Evolutionary conservation across 768 basidiomycete species (phyloP).

Genomic region (Leccinum aurantiacum): DNA sequence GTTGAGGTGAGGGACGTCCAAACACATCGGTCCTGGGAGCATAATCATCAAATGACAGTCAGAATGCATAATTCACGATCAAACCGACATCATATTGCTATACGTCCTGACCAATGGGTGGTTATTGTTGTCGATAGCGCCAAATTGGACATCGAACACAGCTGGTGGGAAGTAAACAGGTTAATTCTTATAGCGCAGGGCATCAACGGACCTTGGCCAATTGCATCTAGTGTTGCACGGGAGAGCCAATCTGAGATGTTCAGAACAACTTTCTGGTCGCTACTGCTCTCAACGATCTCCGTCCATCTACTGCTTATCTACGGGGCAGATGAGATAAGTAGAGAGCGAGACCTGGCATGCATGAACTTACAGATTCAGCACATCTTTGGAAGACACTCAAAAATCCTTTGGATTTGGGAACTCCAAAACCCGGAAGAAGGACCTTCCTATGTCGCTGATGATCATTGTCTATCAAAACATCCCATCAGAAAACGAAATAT

Average conservation of each 20-base stretch:
- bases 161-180: not conserved
- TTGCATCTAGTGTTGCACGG: constrained; percentile 26
- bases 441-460: constrained; percentile 56
- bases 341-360: not conserved
- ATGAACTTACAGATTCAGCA: constrained; percentile 23
- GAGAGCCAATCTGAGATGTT: not conserved
- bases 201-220: constrained; percentile 42
- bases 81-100: constrained; percentile 13
- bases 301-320: not conserved
- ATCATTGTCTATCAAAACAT: constrained; percentile 29
- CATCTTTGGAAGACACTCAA: constrained; percentile 47
- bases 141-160: constrained; percentile 48
- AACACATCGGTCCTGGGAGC: constrained; percentile 22
- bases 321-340: not conserved
- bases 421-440: constrained; percentile 56
- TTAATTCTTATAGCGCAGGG: not conserved
- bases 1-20: constrained; percentile 13
- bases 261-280: not conserved
- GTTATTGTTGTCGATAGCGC: constrained; percentile 11
- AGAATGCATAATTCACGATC: constrained; percentile 4
- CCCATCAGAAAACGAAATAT: not conserved
- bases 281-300: not conserved
- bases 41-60: not conserved
- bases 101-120: constrained; percentile 15
- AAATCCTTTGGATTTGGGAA: constrained; percentile 48